Percentiles rank a stretch among this genome's conserved stretches.
phyloP scores from a whole-genome alignment of 164 flowering plant species.

The Liriodendron chinense region DNA sequence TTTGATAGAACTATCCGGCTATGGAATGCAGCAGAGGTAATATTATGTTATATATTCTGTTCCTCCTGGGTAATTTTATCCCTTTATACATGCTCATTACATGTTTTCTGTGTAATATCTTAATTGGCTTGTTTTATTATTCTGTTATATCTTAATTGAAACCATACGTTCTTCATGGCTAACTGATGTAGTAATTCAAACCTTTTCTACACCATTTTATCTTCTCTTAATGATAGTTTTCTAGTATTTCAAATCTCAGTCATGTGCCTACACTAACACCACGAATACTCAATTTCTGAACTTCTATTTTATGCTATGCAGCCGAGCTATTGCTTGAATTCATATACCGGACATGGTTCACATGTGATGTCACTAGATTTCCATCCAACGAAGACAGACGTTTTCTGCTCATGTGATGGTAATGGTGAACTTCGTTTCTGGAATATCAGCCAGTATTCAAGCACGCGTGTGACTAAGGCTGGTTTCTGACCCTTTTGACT shows the following conservation, averaged over 20 bases:
- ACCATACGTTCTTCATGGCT: too few relatives aligned
- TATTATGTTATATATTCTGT: neutral
- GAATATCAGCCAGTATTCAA: conserved; percentile 53
- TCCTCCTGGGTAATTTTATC: neutral
- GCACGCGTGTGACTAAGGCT: conserved; percentile 67
- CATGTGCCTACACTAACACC: too few relatives aligned
- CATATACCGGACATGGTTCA: conserved; percentile 59
- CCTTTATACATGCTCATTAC: neutral
- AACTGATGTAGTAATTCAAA: too few relatives aligned
- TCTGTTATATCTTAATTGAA: too few relatives aligned
- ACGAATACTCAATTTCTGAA: too few relatives aligned
- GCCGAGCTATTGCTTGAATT: conserved; percentile 58
- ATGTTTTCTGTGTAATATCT: too few relatives aligned
- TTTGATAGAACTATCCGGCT: conserved; percentile 76
- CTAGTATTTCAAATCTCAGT: too few relatives aligned
- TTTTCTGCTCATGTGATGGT: conserved; percentile 77
- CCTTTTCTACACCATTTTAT: too few relatives aligned
- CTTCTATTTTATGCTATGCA: conserved; percentile 36
- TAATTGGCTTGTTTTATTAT: neutral
- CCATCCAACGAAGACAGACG: conserved; percentile 84
- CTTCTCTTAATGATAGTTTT: too few relatives aligned
- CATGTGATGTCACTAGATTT: conserved; percentile 86
- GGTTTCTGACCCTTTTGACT: conserved; percentile 8
- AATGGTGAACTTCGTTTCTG: conserved; percentile 71
- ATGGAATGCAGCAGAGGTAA: conserved; percentile 92